Evolutionary conservation across 2,329 filamentous ascomycete genomes (phyloP).

Genomic region (Aspergillus bombycis): DNA sequence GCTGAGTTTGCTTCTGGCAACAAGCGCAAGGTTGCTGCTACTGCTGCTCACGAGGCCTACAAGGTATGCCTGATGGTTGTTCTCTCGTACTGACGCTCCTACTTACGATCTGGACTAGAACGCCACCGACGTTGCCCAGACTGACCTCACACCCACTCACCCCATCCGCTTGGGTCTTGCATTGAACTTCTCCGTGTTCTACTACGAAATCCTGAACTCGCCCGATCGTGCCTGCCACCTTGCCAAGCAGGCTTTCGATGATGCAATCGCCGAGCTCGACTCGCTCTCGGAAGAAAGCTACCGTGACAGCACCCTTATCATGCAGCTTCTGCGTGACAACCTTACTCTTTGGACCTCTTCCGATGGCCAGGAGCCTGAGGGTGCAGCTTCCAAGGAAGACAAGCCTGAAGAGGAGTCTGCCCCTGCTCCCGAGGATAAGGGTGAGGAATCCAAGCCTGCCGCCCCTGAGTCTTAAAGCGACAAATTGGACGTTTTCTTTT

Average conservation of each 20-base stretch:
- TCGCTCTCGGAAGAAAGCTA: constrained; percentile 97
- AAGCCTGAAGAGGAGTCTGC: constrained; percentile 55
- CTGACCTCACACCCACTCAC: constrained; percentile 94
- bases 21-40: constrained; percentile 92
- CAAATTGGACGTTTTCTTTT: constrained; percentile 30
- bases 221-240: constrained; percentile 97
- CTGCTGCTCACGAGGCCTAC: constrained; percentile 95
- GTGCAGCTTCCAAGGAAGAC: constrained; percentile 64
- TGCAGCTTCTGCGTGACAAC: constrained; percentile 98
- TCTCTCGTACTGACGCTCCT: neutral
- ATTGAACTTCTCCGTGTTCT: constrained; percentile 99
- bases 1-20: constrained; percentile 95
- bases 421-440: constrained; percentile 49
- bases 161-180: constrained; percentile 97
- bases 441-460: constrained; percentile 42
- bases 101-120: constrained; percentile 59
- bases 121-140: constrained; percentile 97
- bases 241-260: constrained; percentile 98
- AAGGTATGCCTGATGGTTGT: constrained; percentile 66
- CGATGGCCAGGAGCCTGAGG: constrained; percentile 74
- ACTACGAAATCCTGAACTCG: constrained; percentile 99
- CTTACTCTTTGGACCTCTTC: constrained; percentile 97
- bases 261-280: constrained; percentile 98
- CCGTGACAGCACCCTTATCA: constrained; percentile 98
- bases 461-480: constrained; percentile 40